Conservation (phyloP, 176 grass and related monocot genomes). For the Urochloa ruziziensis region DNA sequence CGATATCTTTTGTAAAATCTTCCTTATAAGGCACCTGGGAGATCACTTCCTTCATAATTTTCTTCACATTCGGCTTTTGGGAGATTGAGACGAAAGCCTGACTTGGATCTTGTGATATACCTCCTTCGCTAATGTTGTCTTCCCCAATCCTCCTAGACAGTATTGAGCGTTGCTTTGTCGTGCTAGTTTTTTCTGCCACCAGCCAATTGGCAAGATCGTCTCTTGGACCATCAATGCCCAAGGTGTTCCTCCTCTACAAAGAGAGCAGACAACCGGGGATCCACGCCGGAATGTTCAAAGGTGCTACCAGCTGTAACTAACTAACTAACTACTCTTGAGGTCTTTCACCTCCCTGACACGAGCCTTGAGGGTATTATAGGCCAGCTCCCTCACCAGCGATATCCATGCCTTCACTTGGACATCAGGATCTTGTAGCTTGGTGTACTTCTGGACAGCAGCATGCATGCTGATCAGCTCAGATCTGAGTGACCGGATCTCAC, state of each 20-base stretch:
- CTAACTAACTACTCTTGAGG: background rate
- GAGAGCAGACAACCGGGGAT: background rate
- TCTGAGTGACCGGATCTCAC: background rate
- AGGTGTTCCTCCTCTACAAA: background rate
- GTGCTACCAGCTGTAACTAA: background rate
- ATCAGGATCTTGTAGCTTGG: background rate
- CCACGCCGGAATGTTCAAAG: accelerated
- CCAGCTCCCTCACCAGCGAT: conserved; percentile 7
- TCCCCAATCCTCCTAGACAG: background rate
- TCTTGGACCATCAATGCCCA: background rate
- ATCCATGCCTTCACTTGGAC: conserved; percentile 5
- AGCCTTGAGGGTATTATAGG: background rate
- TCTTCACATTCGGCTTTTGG: background rate
- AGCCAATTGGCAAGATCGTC: background rate
- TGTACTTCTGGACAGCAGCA: background rate
- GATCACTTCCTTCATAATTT: background rate
- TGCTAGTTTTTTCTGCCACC: no score
- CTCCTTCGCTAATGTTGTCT: background rate
- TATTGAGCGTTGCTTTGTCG: background rate
- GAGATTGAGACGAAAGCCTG: background rate
- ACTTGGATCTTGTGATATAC: background rate
- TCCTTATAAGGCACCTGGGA: background rate
- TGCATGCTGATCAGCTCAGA: background rate
- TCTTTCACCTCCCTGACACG: background rate
- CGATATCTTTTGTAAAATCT: background rate